Base-by-base conservation (phyloP, 2,329 filamentous ascomycete genomes). In the Xylaria sp. region DNA sequence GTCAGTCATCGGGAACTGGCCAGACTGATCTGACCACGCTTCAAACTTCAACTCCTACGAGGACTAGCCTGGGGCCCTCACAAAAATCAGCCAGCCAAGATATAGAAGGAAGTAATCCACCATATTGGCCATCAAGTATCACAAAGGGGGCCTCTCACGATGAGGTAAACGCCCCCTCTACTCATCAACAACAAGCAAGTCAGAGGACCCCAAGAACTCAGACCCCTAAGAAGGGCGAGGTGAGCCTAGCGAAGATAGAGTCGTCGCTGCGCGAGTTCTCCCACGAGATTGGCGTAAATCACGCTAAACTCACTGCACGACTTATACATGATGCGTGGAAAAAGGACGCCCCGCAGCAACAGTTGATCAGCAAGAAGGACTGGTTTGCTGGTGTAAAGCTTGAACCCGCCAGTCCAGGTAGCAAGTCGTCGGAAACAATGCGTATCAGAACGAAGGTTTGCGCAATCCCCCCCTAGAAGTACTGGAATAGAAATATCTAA, bases 371-470 rank as follows among this genome's bases (percentile, higher is more conserved):
- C 60, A 82, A 83, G 53, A 75, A 78, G 9, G 85, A 87, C 65
- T 81, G 83, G 68, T 87, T 89, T 72, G 82, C 83, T 2, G 78
- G 79, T 51, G 76, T 88, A 69, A 80, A 78, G 18, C 76, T 76
- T 23, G 74, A 78, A 2, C 77, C 82, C 0, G 76, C 78, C 0
- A 75, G 80, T 18, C 65, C 63, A 3, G 61, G 60, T 0, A 69
- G 59, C 2, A 79, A 81, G n/a, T 72, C 78, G 21, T 77, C 75
- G 5, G 79, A 80, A 23, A 82, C 81, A 2, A 83, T 88, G 78
- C 83, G 80, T 71, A 80, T 87, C 48, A 86, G 84, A 71, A 81
- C 84, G 64, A 88, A 88, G 82, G 84, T 85, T 71, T 69, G 79
- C 65, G 1, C 42, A 23, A 21, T 23, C n/a, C 3, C 55, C n/a